A percentile compares a stretch with the other conserved stretches of the same genome.
These are phyloP conservation scores for Debaryomycetaceae sp. DNA, from an alignment of 1,139 yeast genomes.

Conservation along the genomic window DNA sequence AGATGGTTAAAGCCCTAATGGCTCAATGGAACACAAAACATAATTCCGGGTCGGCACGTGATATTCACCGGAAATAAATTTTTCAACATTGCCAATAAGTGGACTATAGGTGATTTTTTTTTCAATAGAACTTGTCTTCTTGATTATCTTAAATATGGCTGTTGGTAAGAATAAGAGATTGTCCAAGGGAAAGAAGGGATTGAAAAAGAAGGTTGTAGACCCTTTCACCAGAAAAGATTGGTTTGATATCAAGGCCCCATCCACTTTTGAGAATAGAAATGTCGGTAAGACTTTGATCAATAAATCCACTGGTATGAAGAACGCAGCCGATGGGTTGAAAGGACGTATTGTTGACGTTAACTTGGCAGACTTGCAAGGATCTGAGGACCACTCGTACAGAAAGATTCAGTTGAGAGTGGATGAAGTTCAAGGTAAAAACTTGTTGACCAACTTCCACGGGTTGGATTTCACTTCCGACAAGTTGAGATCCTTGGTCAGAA, in stretches of 20 bases:
- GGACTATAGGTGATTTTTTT: background rate
- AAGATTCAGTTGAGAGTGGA: constrained; percentile 52
- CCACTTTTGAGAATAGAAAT: constrained; percentile 49
- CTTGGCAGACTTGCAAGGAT: constrained; percentile 51
- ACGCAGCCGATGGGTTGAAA: constrained; percentile 51
- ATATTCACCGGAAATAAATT: background rate
- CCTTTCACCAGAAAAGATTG: constrained; percentile 52
- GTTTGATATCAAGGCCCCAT: constrained; percentile 52
- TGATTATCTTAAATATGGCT: constrained; percentile 31
- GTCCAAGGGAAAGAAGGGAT: constrained; percentile 51
- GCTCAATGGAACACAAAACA: background rate
- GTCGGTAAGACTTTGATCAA: constrained; percentile 52
- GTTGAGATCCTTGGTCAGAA: constrained; percentile 50
- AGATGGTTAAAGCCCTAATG: background rate
- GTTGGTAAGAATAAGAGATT: constrained; percentile 54
- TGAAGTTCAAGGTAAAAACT: constrained; percentile 53
- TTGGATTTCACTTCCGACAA: constrained; percentile 49
- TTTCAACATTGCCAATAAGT: no score
- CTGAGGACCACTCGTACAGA: constrained; percentile 52
- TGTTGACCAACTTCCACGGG: constrained; percentile 54
- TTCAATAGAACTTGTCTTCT: background rate
- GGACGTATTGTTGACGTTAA: constrained; percentile 50
- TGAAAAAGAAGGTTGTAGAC: constrained; percentile 52
- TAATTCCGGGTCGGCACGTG: background rate
- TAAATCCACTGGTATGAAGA: constrained; percentile 51